These are phyloP conservation scores for Euphorbia lathyris DNA, from an alignment of 345 rosid genomes.

Conservation along the genomic window DNA sequence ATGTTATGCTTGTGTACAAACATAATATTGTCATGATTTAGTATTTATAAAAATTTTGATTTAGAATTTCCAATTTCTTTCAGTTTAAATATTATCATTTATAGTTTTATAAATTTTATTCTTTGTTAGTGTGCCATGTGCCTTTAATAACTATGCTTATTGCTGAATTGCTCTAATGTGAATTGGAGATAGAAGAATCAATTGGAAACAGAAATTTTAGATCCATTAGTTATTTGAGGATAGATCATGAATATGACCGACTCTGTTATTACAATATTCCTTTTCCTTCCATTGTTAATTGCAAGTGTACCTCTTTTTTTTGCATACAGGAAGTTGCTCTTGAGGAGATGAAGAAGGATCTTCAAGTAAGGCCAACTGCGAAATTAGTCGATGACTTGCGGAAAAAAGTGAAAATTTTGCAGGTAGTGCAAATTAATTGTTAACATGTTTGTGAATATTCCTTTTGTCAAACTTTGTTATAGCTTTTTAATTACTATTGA, in stretches of 20 bases:
- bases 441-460: background rate
- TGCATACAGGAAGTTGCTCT: conserved; percentile 61
- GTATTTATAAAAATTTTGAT: too few relatives aligned
- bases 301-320: background rate
- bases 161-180: background rate
- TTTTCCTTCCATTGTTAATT: background rate
- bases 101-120: too few relatives aligned
- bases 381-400: conserved; percentile 93
- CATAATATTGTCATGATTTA: too few relatives aligned
- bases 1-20: too few relatives aligned
- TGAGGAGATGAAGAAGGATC: conserved; percentile 89
- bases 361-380: conserved; percentile 84
- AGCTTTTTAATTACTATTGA: background rate
- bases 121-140: too few relatives aligned
- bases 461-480: background rate
- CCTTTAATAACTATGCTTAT: too few relatives aligned
- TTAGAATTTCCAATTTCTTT: too few relatives aligned
- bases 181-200: background rate
- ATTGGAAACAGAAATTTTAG: background rate
- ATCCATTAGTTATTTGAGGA: background rate
- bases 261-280: background rate
- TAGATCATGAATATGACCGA: background rate
- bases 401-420: conserved; percentile 95
- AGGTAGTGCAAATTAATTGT: conserved; percentile 45
- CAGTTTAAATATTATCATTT: too few relatives aligned